Evolutionary conservation across 371 early-diverging fungal genomes (phyloP).

Genomic region (Dinochytrium kinnereticum): DNA sequence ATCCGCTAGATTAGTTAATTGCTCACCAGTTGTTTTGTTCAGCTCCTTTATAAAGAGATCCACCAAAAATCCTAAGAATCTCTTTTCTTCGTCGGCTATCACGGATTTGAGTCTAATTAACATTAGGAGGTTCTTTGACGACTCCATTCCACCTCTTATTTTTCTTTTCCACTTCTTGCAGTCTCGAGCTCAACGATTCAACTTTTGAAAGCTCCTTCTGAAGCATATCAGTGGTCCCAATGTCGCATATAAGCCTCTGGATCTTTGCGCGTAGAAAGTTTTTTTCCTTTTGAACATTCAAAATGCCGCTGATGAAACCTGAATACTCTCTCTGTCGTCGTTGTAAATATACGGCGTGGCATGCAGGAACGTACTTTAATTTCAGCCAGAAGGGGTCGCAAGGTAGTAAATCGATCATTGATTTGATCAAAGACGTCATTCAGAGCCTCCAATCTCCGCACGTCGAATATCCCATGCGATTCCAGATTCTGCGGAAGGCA

Average conservation of each 20-base stretch:
- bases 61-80: slow-evolving; percentile 24
- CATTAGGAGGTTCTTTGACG: not conserved
- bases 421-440: slow-evolving; percentile 28
- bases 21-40: slow-evolving; percentile 10
- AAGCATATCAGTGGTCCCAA: slow-evolving; percentile 40
- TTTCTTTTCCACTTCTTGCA: slow-evolving; percentile 21
- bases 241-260: slow-evolving; percentile 41
- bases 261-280: slow-evolving; percentile 35
- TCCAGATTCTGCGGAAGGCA: too few relatives aligned
- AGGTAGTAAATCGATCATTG: slow-evolving; percentile 22
- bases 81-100: slow-evolving; percentile 18
- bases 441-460: not conserved
- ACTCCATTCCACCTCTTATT: slow-evolving; percentile 24
- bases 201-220: slow-evolving; percentile 26
- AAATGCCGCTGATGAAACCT: slow-evolving; percentile 17
- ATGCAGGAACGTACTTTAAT: slow-evolving; percentile 25
- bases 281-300: slow-evolving; percentile 29
- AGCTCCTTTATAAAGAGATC: slow-evolving; percentile 25
- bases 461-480: too few relatives aligned
- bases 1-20: not conserved
- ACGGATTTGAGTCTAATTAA: slow-evolving; percentile 21
- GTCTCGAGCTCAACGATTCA: slow-evolving; percentile 10
- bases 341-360: too few relatives aligned
- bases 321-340: slow-evolving; percentile 33
- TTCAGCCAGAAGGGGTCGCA: slow-evolving; percentile 30